A percentile compares a stretch with the other conserved stretches of the same genome.
These are phyloP conservation scores for Rhizopus arrhizus DNA, from an alignment of 371 early-diverging fungal genomes.

Conservation along the genomic window DNA sequence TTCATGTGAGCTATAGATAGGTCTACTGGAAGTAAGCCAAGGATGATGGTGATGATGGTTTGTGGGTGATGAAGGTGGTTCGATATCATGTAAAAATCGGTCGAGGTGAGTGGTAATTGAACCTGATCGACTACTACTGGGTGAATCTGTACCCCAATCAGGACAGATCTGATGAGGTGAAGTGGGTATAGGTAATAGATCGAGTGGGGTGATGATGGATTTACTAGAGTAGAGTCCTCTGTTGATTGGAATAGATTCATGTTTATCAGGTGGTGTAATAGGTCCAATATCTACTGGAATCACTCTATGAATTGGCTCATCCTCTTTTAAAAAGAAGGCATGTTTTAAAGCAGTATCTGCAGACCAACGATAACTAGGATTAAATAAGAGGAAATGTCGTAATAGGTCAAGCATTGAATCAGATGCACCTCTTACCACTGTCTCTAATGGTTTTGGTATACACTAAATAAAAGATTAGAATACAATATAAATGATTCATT, in stretches of 20 bases:
- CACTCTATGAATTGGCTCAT: slow-evolving; percentile 18
- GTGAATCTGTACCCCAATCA: slow-evolving; percentile 24
- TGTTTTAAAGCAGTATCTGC: slow-evolving; percentile 72
- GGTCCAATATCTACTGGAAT: slow-evolving; percentile 15
- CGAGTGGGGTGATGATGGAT: slow-evolving; percentile 19
- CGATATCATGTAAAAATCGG: slow-evolving; percentile 16
- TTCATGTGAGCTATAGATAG: slow-evolving; percentile 34
- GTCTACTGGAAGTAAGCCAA: slow-evolving; percentile 21
- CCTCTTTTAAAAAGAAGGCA: slow-evolving; percentile 62
- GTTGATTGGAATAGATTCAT: neutral
- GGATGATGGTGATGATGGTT: too few species aligned
- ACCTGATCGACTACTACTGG: slow-evolving; percentile 10
- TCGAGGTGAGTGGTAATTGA: slow-evolving; percentile 10
- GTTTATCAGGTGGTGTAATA: slow-evolving; percentile 24
- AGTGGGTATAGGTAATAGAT: slow-evolving; percentile 22
- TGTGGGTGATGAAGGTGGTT: neutral
- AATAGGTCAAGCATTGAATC: slow-evolving; percentile 72
- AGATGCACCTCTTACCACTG: slow-evolving; percentile 67
- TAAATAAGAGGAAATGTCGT: slow-evolving; percentile 83
- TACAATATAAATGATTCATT: slow-evolving; percentile 17
- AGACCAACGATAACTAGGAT: slow-evolving; percentile 80
- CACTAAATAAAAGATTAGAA: slow-evolving; percentile 39
- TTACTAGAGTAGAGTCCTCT: neutral
- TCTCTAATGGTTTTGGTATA: slow-evolving; percentile 56
- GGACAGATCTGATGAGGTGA: slow-evolving; percentile 28